Conservation (phyloP, 495 filamentous ascomycete genomes). For the Rusavskia elegans region DNA sequence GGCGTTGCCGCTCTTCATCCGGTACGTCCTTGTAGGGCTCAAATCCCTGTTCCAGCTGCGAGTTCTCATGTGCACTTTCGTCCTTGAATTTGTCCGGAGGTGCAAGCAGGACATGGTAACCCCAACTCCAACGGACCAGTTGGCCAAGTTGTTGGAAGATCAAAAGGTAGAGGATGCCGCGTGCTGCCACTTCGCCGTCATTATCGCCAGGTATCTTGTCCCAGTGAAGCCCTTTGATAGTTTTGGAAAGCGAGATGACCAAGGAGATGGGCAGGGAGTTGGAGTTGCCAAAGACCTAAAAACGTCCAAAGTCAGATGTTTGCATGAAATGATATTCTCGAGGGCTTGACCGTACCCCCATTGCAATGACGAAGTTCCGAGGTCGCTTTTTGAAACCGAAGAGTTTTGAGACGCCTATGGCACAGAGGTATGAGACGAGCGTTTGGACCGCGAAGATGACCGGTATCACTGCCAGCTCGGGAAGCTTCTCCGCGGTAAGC, state of each 20-base stretch:
- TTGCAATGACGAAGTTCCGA: constrained; percentile 86
- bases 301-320: background rate
- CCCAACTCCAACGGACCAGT: constrained; percentile 94
- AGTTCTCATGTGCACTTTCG: constrained; percentile 29
- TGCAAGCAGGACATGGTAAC: constrained; percentile 80
- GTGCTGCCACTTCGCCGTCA: constrained; percentile 82
- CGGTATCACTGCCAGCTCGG: constrained; percentile 83
- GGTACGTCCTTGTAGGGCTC: constrained; percentile 48
- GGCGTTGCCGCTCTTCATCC: constrained; percentile 20
- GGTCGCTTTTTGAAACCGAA: constrained; percentile 72
- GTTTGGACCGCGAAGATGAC: constrained; percentile 84
- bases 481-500: constrained; percentile 74
- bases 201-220: constrained; percentile 79
- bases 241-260: constrained; percentile 84
- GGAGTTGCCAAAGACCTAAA: constrained; percentile 83
- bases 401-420: constrained; percentile 48
- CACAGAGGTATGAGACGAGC: constrained; percentile 62
- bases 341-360: constrained; percentile 48
- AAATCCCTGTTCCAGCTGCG: constrained; percentile 45
- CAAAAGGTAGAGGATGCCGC: constrained; percentile 86
- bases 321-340: background rate
- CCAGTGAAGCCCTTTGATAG: constrained; percentile 85
- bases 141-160: constrained; percentile 98
- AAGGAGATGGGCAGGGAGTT: constrained; percentile 96
- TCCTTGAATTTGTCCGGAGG: constrained; percentile 57